phyloP scores from a whole-genome alignment of 2,329 filamentous ascomycete species.

The Xylaria polymorpha region DNA sequence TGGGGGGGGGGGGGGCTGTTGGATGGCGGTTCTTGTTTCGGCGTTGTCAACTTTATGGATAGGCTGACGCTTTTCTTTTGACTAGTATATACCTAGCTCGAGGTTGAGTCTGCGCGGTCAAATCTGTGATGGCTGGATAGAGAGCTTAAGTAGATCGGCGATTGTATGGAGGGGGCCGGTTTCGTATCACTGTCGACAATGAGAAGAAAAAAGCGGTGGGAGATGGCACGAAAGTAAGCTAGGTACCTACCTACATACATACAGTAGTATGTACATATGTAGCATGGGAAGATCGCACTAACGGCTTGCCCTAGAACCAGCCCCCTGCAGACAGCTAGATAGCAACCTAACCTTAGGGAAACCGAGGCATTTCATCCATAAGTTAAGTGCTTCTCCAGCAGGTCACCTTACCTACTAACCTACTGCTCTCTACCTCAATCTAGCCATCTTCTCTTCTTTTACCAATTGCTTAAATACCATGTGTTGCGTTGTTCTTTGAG shows the following conservation, averaged over 20 bases:
- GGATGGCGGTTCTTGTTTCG: neutral
- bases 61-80: neutral
- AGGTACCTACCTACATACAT: too few relatives aligned
- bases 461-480: neutral
- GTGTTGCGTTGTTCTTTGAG: neutral
- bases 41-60: neutral
- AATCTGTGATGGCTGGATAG: neutral
- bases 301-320: neutral
- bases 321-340: constrained; percentile 29
- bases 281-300: constrained; percentile 2
- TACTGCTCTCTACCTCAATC: neutral
- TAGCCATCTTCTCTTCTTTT: constrained; percentile 4
- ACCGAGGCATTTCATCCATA: constrained; percentile 15
- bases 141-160: constrained; percentile 6
- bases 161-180: neutral
- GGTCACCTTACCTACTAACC: neutral
- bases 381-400: too few relatives aligned
- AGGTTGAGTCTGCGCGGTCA: neutral
- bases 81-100: neutral
- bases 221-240: constrained; percentile 22
- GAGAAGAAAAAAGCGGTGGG: constrained; percentile 47
- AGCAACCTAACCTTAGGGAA: constrained; percentile 18
- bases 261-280: neutral
- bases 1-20: neutral
- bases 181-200: neutral